Conservation (phyloP, 1,284 basidiomycete genomes). For the Ganoderma boninense region DNA sequence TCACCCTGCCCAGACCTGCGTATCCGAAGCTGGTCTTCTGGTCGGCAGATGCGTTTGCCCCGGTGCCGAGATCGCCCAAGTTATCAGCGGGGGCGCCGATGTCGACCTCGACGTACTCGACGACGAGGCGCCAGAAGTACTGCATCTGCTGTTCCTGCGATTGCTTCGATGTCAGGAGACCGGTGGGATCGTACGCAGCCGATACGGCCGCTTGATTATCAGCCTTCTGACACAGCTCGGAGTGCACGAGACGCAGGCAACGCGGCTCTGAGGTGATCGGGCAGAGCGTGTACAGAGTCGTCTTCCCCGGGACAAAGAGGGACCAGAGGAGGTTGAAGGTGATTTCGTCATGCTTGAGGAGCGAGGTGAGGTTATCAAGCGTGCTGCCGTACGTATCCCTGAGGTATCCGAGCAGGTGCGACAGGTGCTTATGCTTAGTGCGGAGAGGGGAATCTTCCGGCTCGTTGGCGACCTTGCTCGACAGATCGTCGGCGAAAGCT, state of each 20-base stretch:
- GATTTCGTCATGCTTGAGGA: constrained; percentile 62
- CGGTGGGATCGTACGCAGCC: constrained; percentile 37
- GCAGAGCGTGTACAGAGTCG: constrained; percentile 58
- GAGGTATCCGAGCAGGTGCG: constrained; percentile 57
- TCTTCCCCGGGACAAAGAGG: constrained; percentile 59
- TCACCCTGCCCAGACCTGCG: constrained; percentile 50
- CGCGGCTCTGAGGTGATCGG: constrained; percentile 61
- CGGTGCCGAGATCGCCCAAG: constrained; percentile 43
- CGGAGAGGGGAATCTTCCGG: constrained; percentile 47
- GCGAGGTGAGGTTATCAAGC: constrained; percentile 52
- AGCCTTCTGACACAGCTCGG: constrained; percentile 43
- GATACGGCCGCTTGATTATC: constrained; percentile 31
- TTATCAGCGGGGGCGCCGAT: constrained; percentile 38
- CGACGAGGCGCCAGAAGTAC: constrained; percentile 40
- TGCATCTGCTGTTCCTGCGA: constrained; percentile 36
- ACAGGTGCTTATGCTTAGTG: constrained; percentile 48
- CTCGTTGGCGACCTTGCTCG: constrained; percentile 40
- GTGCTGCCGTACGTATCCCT: constrained; percentile 52
- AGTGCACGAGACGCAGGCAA: constrained; percentile 54
- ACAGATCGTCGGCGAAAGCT: constrained; percentile 50
- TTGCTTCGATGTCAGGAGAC: constrained; percentile 32
- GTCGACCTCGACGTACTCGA: constrained; percentile 44
- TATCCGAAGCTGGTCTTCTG: constrained; percentile 47
- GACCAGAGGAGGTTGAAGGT: constrained; percentile 66
- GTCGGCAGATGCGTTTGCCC: constrained; percentile 45